phyloP scores from a whole-genome alignment of 805 yeast species.

The Cyberlindnera sargentensis region DNA sequence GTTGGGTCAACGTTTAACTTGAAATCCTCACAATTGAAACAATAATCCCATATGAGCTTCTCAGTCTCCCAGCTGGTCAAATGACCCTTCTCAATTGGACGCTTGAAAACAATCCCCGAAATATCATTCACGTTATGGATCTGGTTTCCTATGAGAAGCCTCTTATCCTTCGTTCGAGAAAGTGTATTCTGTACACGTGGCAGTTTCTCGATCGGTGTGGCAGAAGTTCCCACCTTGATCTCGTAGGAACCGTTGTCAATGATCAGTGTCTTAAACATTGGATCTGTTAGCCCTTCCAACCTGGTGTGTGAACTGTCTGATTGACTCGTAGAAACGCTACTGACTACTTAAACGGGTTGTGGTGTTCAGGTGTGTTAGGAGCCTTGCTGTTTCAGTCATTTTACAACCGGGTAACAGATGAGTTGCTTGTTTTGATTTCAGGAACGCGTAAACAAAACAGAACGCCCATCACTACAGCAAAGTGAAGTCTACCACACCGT shows the following conservation, averaged over 20 bases:
- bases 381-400: too few species aligned
- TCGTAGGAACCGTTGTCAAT: constrained; percentile 89
- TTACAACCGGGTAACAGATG: constrained; percentile 2
- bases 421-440: constrained; percentile 17
- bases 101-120: constrained; percentile 61
- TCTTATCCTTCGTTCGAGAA: constrained; percentile 68
- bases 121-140: constrained; percentile 57
- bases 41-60: constrained; percentile 83
- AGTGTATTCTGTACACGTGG: constrained; percentile 66
- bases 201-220: constrained; percentile 23
- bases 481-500: not conserved
- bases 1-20: constrained; percentile 38
- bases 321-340: too few species aligned
- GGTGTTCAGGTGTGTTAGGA: too few species aligned
- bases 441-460: not conserved
- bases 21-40: constrained; percentile 27
- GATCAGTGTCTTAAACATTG: constrained; percentile 34
- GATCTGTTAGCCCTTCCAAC: too few species aligned
- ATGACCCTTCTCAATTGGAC: constrained; percentile 89
- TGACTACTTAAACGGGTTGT: too few species aligned
- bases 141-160: constrained; percentile 67
- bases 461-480: not conserved
- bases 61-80: constrained; percentile 87
- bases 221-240: constrained; percentile 56
- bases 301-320: too few species aligned